Evolutionary conservation across 2,329 filamentous ascomycete species (phyloP).

Genomic region (Tolypocladium endophyticum): DNA sequence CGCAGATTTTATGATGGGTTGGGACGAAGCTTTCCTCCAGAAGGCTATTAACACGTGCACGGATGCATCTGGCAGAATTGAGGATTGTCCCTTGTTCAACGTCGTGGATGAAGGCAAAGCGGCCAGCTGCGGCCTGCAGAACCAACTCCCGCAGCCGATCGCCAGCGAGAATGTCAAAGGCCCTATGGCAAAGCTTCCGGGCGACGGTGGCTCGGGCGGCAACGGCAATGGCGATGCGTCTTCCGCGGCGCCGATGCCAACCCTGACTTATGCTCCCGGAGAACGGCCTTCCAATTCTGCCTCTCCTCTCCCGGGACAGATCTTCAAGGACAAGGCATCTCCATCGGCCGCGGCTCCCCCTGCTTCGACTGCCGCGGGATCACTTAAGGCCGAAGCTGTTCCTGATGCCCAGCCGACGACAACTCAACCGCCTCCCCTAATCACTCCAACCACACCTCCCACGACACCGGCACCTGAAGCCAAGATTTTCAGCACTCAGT

Average conservation of each 20-base stretch:
- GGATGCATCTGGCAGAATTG: conserved; percentile 54
- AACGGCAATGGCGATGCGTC: conserved; percentile 10
- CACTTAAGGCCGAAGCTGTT: not conserved
- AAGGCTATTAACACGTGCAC: conserved; percentile 67
- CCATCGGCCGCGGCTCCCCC: not conserved
- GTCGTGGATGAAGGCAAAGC: conserved; percentile 51
- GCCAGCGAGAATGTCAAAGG: conserved; percentile 48
- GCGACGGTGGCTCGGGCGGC: conserved; percentile 17
- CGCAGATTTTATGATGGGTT: conserved; percentile 72
- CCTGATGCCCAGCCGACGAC: not conserved
- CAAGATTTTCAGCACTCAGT: conserved; percentile 38
- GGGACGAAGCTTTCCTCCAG: conserved; percentile 60
- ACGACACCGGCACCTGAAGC: conserved; percentile 12
- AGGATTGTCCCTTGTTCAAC: conserved; percentile 66
- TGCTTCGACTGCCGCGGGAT: conserved; percentile 1
- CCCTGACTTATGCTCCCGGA: conserved; percentile 26
- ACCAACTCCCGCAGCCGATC: conserved; percentile 42
- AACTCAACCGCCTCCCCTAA: conserved; percentile 4
- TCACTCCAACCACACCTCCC: conserved; percentile 5
- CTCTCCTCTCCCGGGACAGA: conserved; percentile 28
- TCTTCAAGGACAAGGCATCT: conserved; percentile 25
- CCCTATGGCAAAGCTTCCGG: conserved; percentile 52
- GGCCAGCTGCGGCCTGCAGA: conserved; percentile 48
- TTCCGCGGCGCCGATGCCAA: conserved; percentile 7
- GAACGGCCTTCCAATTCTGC: conserved; percentile 19